Conservation (phyloP, 2,329 filamentous ascomycete genomes). For the Zymoseptoria tritici region DNA sequence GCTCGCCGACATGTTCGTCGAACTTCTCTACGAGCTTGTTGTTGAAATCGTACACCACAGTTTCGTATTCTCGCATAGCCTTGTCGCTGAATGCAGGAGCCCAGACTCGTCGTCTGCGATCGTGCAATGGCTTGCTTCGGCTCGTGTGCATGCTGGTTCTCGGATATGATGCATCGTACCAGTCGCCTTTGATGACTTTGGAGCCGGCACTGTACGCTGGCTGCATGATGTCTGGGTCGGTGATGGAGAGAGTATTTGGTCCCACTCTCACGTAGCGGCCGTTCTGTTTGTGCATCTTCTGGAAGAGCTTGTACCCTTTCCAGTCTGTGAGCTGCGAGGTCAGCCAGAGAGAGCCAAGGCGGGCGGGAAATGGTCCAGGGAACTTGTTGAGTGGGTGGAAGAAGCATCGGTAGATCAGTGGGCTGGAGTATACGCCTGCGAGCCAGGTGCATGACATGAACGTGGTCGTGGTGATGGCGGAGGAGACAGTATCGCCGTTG, state of each 20-base stretch:
- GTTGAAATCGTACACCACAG: conserved; percentile 31
- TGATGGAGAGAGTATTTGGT: conserved; percentile 31
- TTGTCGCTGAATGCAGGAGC: conserved; percentile 36
- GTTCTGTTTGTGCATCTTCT: conserved; percentile 29
- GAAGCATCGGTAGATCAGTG: conserved; percentile 31
- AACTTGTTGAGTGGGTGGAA: conserved; percentile 27
- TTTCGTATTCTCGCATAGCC: conserved; percentile 37
- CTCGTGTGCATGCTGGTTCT: conserved; percentile 33
- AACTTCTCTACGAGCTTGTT: conserved; percentile 31
- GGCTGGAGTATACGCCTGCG: conserved; percentile 24
- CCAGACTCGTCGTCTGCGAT: conserved; percentile 36
- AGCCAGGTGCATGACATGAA: conserved; percentile 16
- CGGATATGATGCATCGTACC: conserved; percentile 34
- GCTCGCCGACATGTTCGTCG: conserved; percentile 15
- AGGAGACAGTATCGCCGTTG: background rate
- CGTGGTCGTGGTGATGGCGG: conserved; percentile 7
- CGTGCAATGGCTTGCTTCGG: conserved; percentile 32
- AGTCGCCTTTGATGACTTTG: conserved; percentile 35
- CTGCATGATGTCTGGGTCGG: conserved; percentile 31
- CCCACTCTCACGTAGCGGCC: conserved; percentile 32
- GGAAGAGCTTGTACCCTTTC: conserved; percentile 24
- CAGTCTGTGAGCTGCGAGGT: conserved; percentile 16
- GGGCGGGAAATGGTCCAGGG: conserved; percentile 29
- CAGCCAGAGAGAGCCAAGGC: conserved; percentile 29
- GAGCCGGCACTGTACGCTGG: conserved; percentile 33